Evolutionary conservation across 305 asterid genomes (phyloP).

Genomic region (Fraxinus velutina): DNA sequence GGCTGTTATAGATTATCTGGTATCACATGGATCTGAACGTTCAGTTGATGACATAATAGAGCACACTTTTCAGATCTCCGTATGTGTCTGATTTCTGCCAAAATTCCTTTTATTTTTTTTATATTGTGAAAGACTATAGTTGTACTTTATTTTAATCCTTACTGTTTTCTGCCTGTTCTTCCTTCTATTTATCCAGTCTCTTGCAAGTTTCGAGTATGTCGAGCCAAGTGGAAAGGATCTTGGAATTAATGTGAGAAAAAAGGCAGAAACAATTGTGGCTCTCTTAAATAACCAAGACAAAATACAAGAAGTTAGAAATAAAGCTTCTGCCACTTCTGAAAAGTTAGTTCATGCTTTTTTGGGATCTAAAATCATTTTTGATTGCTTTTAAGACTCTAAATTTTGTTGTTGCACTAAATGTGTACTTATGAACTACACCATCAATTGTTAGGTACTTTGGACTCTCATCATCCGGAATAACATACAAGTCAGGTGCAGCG

Average conservation of each 20-base stretch:
- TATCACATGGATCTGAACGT: conserved; percentile 89
- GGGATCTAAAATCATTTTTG: conserved; percentile 16
- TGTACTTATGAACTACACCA: conserved; percentile 16
- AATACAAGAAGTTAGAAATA: conserved; percentile 76
- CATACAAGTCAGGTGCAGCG: conserved; percentile 67
- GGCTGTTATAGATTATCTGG: conserved; percentile 91
- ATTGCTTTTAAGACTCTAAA: conserved; percentile 14
- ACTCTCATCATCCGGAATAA: conserved; percentile 79
- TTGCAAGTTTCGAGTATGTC: conserved; percentile 79
- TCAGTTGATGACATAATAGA: conserved; percentile 89
- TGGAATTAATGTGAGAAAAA: conserved; percentile 30
- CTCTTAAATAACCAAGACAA: conserved; percentile 83
- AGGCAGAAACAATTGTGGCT: conserved; percentile 74
- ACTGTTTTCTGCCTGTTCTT: conserved; percentile 14
- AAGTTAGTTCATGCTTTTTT: conserved; percentile 50
- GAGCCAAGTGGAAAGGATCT: conserved; percentile 60
- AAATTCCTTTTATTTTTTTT: not conserved
- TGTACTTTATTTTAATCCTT: conserved; percentile 19
- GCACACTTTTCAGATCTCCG: conserved; percentile 88
- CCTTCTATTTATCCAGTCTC: conserved; percentile 49
- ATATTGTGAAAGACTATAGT: not conserved
- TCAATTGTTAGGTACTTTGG: conserved; percentile 63
- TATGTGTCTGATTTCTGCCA: conserved; percentile 39
- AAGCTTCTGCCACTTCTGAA: conserved; percentile 82
- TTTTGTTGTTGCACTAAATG: conserved; percentile 10